Evolutionary conservation across 495 filamentous ascomycete species (phyloP), one percentile per base, ranked within the genome.

Genomic region (Parathielavia hyrcaniae): DNA sequence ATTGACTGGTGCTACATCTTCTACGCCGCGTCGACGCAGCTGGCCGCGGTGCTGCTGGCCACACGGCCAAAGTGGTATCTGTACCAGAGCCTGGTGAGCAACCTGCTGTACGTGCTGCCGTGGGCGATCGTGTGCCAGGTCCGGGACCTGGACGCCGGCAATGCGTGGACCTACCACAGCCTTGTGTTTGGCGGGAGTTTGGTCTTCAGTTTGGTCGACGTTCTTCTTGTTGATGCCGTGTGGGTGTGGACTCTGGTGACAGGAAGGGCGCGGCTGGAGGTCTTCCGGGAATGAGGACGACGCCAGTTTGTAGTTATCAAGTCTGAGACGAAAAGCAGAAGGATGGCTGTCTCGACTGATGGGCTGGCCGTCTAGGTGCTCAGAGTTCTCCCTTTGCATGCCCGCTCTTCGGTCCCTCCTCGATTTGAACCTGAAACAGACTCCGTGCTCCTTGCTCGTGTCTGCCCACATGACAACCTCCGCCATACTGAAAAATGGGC

Each of bases 1-100:
- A 82, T 84, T 41, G 83, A 86, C 62, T 86, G 85, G 86, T 87
- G 85, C 67, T 90, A 90, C 66, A 83, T 90, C 51, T 85, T 89
- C 68, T 90, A 88, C 63, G 86, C 83, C 0, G 49, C 81, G 23
- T 79, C 76, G 16, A 83, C 78, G n/a, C 85, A 88, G 62, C 69
- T 89, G 9, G 79, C 85, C 0, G 76, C 81, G 2, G 75, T 89
- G 8, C 70, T 89, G 1, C 73, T 88, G 3, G 84, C 86, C 0
- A 88, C 86, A 0, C 67, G 71, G 13, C 83, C 86, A 7, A 74
- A 73, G 16, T 89, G 84, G 84, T 89, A 86, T 65, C 74, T 89
- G 8, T 79, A 77, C 55, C 86, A 88, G 70, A 77, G 80, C 5
- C 68, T 90, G 5, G 76, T 69, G 12, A 83, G 83, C 3, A 89